Evolutionary conservation across 176 grass and related monocot species (phyloP), one percentile per base, ranked within the genome.

Genomic region (Oryza glaberrima): DNA sequence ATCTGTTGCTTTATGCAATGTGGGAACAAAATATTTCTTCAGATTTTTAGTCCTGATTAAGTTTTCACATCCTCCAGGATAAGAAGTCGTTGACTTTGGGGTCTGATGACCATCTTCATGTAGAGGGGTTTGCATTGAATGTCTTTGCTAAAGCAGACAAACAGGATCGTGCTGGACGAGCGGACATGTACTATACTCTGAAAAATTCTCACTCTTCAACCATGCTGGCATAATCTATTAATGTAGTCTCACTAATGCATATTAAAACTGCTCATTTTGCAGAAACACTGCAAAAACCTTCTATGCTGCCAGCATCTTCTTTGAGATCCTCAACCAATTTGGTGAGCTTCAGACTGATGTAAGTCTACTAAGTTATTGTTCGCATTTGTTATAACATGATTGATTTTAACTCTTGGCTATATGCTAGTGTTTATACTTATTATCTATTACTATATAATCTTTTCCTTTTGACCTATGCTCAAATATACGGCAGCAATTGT

Each of bases 81-180:
- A 99, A 99, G 81, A 99, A 90, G 70, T 77, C 91, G 6, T 60
- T 96, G 65, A 96, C 91, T 70, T 72, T 96, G 75, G 86, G 86
- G 12, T 72, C 94, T 19, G 97, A 99, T 3, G 97, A 96, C 72
- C 28, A 77, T 64, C 90, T 99, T 88, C 94, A 99, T 90, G 43
- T 99, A 67, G 97, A 99, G 75, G 97, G 97, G 46, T 99, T 99
- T 81, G 94, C 94, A 77, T 96, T 91, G 13, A 99, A 94, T 6
- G 88, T 99, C 63, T 99, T 99, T 88, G 75, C 94, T 75, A 99
- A 99, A 90, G 96, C 96, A n/a, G 96, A 99, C 77, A 99, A 99
- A 83, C 93, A 96, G 86, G 96, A 99, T 77, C 94, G 96, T 35
- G 88, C 91, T 72, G 93, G 96, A 56, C 87, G 90, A 89, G 96